These are phyloP conservation scores for Coleophoma crateriformis DNA, from an alignment of 2,329 filamentous ascomycete genomes.

Conservation along the genomic window DNA sequence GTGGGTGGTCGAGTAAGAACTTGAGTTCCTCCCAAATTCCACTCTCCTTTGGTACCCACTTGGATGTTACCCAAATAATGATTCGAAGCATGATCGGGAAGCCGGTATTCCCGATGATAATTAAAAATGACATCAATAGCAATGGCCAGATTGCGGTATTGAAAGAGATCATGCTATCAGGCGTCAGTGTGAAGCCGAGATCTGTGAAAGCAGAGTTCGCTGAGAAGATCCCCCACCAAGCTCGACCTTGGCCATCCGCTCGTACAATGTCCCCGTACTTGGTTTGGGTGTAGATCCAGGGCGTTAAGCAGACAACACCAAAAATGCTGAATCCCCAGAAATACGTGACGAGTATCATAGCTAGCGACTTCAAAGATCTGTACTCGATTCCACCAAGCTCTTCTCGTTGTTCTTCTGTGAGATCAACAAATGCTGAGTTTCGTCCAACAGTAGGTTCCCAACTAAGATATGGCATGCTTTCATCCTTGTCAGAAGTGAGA, in stretches of 20 bases:
- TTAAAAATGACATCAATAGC: slow-evolving; percentile 75
- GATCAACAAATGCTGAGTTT: slow-evolving; percentile 86
- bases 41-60: slow-evolving; percentile 57
- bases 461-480: slow-evolving; percentile 79
- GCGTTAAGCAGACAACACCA: slow-evolving; percentile 66
- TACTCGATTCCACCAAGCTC: slow-evolving; percentile 97
- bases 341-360: slow-evolving; percentile 71
- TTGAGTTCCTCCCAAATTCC: slow-evolving; percentile 83
- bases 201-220: slow-evolving; percentile 88
- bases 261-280: slow-evolving; percentile 63
- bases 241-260: slow-evolving; percentile 52
- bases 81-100: slow-evolving; percentile 94
- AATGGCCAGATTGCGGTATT: slow-evolving; percentile 70
- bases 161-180: slow-evolving; percentile 92
- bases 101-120: slow-evolving; percentile 91
- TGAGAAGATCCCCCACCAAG: slow-evolving; percentile 94
- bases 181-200: slow-evolving; percentile 86
- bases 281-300: slow-evolving; percentile 68
- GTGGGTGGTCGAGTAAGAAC: slow-evolving; percentile 89
- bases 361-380: slow-evolving; percentile 80
- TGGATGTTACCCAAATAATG: slow-evolving; percentile 78
- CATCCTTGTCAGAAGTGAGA: slow-evolving; percentile 38
- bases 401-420: slow-evolving; percentile 87
- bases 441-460: slow-evolving; percentile 89
- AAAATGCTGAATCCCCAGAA: slow-evolving; percentile 80